These are phyloP conservation scores for Phytopythium aichiense DNA, from an alignment of 352 stramenopile species.

Conservation along the genomic window DNA sequence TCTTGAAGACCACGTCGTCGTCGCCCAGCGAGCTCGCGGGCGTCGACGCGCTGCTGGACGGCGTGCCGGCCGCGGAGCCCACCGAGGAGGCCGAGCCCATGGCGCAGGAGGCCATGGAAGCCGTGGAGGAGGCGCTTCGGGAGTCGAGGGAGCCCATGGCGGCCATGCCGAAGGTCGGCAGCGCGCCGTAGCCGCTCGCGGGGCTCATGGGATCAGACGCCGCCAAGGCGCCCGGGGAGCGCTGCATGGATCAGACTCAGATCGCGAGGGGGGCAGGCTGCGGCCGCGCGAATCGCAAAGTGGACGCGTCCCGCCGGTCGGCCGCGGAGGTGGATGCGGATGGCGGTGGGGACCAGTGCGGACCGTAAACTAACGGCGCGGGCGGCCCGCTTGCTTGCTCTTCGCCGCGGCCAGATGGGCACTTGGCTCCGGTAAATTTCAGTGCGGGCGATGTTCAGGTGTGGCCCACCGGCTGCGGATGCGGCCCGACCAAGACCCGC, in stretches of 20 bases:
- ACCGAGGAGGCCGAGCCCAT: too few species aligned
- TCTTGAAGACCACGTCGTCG: conserved; percentile 23
- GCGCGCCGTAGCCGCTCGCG: background rate
- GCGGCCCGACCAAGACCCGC: background rate
- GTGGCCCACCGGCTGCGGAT: background rate
- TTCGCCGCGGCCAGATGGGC: background rate
- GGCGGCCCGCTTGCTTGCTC: background rate
- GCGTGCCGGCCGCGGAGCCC: background rate
- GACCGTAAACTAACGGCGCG: background rate
- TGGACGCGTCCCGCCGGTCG: conserved; percentile 1
- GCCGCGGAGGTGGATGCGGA: background rate
- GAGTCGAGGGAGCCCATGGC: too few species aligned
- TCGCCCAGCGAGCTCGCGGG: conserved; percentile 13
- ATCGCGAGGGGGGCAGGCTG: background rate
- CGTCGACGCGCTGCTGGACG: conserved; percentile 19
- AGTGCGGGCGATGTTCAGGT: background rate
- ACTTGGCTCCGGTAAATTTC: background rate
- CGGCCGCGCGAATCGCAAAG: conserved; percentile 1
- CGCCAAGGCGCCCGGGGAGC: background rate
- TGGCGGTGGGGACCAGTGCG: background rate
- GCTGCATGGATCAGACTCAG: conserved; percentile 4
- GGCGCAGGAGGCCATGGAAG: too few species aligned
- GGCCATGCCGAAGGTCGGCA: background rate
- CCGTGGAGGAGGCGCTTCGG: too few species aligned
- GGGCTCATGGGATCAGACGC: background rate